Evolutionary conservation across 73 alveolate species (phyloP), one percentile per base, ranked within the genome.

Genomic region (Paramecium biaurelia): DNA sequence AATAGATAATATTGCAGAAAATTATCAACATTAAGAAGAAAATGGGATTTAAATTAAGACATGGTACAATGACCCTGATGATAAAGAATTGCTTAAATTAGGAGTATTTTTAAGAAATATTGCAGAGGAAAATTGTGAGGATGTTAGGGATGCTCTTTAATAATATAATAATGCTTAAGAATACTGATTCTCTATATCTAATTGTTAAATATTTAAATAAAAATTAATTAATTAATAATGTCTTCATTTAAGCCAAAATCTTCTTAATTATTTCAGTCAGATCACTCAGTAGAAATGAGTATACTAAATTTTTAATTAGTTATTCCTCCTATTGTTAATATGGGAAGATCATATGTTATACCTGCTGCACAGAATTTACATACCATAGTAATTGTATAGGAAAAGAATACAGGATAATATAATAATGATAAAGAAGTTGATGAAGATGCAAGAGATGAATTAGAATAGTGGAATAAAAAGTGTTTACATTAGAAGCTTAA

Each of bases 1-100:
- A 82, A 98, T 98, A 7, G 99, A 98, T 86, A 98, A 98, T 92
- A 97, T 97, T 23, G 98, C 99, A 2, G 99, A 96, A 53, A 97
- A 97, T 87, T 98, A 97, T 92, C 89, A 95, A 79, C 90, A 86
- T 11, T 92, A 96, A 90, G 97, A 97, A 10, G 99, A 97, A 53
- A 98, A 98, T 94, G 99, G 99, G 57, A 97, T 98, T 68, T 96
- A 96, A 76, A 98, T 98, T 42, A 96, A 93, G 87, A 95, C 98
- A 42, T 98, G 99, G 98, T 38, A 7, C n/a, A 38, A 38, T 10
- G 14, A 38, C 15, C 14, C 47, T 7, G 47, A 85, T 10, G 99
- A 98, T 88, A 95, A 96, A 10, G 99, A 98, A 49, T 92, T 98
- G 38, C 49, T 86, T 26, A 99, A 98, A 92, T 89, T 98, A 59